A percentile compares a stretch with the other conserved stretches of the same genome.
Conservation (phyloP, 805 yeast genomes). For the Lipomyces oligophaga region DNA sequence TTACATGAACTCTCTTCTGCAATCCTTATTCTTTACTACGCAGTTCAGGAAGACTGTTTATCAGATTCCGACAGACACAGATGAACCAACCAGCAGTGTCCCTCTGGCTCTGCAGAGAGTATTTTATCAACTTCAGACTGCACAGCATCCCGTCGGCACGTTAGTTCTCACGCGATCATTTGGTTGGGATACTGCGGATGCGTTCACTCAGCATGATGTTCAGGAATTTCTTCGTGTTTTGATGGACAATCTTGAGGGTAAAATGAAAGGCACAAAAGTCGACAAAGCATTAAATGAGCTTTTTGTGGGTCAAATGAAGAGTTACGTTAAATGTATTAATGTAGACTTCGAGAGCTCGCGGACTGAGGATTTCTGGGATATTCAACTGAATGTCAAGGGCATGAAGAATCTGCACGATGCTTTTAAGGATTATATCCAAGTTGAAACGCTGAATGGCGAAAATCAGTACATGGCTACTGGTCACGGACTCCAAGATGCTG, state of each 20-base stretch:
- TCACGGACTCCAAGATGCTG: conserved; percentile 89
- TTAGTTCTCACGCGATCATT: conserved; percentile 81
- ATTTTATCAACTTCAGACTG: conserved; percentile 72
- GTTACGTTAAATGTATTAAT: conserved; percentile 85
- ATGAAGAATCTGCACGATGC: conserved; percentile 67
- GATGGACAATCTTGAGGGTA: conserved; percentile 88
- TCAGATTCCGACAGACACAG: conserved; percentile 75
- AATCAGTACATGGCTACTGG: conserved; percentile 92
- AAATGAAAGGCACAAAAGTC: conserved; percentile 84
- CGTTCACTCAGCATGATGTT: conserved; percentile 96
- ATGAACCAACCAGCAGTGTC: conserved; percentile 55
- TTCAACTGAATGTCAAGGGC: conserved; percentile 88
- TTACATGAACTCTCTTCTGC: conserved; percentile 86
- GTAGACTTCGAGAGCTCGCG: conserved; percentile 92
- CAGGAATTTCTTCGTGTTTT: conserved; percentile 92
- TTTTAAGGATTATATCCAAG: conserved; percentile 80
- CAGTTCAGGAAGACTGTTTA: conserved; percentile 80
- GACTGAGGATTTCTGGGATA: conserved; percentile 96
- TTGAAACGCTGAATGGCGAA: conserved; percentile 88
- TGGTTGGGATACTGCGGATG: conserved; percentile 96
- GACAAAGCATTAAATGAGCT: conserved; percentile 71
- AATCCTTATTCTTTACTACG: conserved; percentile 83
- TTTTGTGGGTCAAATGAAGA: conserved; percentile 96
- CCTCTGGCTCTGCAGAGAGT: conserved; percentile 83
- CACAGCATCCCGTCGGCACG: conserved; percentile 76